Conservation (phyloP, 2,329 filamentous ascomycete genomes). For the Aureobasidium mangrovei region DNA sequence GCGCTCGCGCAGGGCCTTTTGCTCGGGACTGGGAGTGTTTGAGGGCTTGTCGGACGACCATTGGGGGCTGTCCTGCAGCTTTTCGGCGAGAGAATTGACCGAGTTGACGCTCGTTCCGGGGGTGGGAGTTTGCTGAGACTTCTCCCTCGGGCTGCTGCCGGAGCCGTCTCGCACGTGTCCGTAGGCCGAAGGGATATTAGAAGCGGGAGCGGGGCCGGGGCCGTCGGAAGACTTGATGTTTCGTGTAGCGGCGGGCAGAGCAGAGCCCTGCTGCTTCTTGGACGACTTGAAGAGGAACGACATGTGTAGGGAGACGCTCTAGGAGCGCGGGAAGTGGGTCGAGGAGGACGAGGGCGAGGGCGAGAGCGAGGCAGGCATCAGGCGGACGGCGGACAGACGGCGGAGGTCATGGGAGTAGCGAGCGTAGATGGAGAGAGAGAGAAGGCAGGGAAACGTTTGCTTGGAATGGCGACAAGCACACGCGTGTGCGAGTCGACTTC, state of each 20-base stretch:
- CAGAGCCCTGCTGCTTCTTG: constrained; percentile 29
- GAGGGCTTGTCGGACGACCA: constrained; percentile 14
- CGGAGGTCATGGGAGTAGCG: constrained; percentile 8
- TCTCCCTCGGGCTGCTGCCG: constrained; percentile 13
- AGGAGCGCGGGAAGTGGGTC: not conserved
- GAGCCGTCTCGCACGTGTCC: constrained; percentile 23
- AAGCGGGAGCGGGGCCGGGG: constrained; percentile 17
- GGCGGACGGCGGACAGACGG: not conserved
- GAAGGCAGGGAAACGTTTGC: constrained; percentile 7
- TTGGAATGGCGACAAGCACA: constrained; percentile 11
- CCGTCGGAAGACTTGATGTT: constrained; percentile 51
- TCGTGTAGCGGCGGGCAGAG: constrained; percentile 46
- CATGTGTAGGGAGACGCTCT: constrained; percentile 27
- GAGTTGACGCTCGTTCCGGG: constrained; percentile 64
- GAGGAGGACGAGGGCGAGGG: not conserved
- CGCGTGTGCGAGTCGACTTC: not conserved
- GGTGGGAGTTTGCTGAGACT: constrained; percentile 49
- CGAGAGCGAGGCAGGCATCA: constrained; percentile 7
- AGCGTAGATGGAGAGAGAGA: not conserved
- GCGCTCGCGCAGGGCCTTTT: constrained; percentile 51
- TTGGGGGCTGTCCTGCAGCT: constrained; percentile 12
- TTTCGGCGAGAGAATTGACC: constrained; percentile 53
- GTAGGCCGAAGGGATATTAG: constrained; percentile 30
- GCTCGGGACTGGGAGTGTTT: constrained; percentile 52
- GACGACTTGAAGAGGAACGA: constrained; percentile 46